Base-by-base conservation (phyloP, 139 green algal species). In the Asterochloris sp. region DNA sequence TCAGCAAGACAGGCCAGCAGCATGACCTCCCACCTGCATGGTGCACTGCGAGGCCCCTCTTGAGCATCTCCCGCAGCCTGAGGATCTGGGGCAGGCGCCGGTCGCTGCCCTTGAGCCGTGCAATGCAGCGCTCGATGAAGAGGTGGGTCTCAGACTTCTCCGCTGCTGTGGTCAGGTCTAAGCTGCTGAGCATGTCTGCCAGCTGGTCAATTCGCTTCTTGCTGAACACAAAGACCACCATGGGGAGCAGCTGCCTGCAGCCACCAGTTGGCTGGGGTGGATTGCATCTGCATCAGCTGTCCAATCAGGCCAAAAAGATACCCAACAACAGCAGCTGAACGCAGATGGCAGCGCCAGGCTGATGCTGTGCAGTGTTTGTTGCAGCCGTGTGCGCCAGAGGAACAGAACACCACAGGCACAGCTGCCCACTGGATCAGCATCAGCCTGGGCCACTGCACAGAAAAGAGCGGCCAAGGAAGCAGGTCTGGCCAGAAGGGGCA, bases 31-130 rank as follows among this genome's bases (percentile, higher is more conserved):
- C 15, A 83, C 88, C 95, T 38, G 96, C 96, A 82, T 99, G 96
- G 90, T 99, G 96, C 66, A 98, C 93, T 0, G 92, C 96, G 21
- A 99, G 83, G 27, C 96, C 96, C 0, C 95, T 87, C 47, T 93
- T 91, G 71, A 99, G 91, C 89, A 98, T 87, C 73, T 96, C 92
- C 19, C 89, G 85, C 78, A 98, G 84, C 0, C 94, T 87, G 67
- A 93, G 71, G 75, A 99, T 94, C 91, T 99, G 93, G 64, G 93
- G 94, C 83, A 98, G 92, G 69, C 89, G 62, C 19, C 95, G 81
- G 91, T 98, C 95, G 8, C 69, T 82, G 12, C 92, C 92, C 75
- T 85, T 90, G 54, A 98, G 90, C 29, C 95, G 79, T 10, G 82
- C 82, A 68, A 98, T 85, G 14, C 82, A 75, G 74, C 80, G 81